Evolutionary conservation across 768 basidiomycete genomes (phyloP).

Genomic region (Suillus bovinus): DNA sequence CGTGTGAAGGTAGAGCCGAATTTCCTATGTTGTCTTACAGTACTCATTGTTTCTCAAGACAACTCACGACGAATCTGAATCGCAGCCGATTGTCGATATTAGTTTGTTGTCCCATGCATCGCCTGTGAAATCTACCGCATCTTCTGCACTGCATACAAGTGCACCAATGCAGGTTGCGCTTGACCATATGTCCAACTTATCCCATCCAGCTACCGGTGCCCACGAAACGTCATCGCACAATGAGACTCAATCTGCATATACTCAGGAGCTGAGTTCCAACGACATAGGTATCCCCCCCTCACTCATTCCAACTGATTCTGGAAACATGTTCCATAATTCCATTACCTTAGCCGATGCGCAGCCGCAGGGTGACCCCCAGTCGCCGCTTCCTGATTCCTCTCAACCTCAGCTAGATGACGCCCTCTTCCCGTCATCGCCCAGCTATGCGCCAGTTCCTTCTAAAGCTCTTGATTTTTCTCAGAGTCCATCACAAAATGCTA

Average conservation of each 20-base stretch:
- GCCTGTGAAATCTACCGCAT: not conserved
- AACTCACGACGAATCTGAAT: conserved; percentile 12
- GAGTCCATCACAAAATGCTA: conserved; percentile 5
- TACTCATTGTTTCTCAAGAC: conserved; percentile 22
- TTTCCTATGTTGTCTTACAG: not conserved
- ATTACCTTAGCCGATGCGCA: not conserved
- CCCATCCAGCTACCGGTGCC: not conserved
- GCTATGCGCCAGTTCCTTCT: not conserved
- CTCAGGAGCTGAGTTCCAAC: not conserved
- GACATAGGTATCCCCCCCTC: no score
- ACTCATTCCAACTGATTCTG: not conserved
- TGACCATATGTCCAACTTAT: no score
- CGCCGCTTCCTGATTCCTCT: conserved; percentile 14
- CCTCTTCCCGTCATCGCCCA: not conserved
- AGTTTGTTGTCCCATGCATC: conserved; percentile 1
- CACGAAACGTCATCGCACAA: not conserved
- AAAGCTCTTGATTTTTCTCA: no score
- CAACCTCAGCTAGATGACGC: conserved; percentile 22
- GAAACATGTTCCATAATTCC: not conserved
- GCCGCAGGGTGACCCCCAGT: conserved; percentile 2
- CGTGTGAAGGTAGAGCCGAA: conserved; percentile 34
- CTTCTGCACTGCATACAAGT: not conserved
- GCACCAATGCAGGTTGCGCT: not conserved
- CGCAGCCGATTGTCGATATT: not conserved
- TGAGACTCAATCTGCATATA: not conserved